Evolutionary conservation across 495 filamentous ascomycete species (phyloP).

Genomic region (Lophiotrema nucula): DNA sequence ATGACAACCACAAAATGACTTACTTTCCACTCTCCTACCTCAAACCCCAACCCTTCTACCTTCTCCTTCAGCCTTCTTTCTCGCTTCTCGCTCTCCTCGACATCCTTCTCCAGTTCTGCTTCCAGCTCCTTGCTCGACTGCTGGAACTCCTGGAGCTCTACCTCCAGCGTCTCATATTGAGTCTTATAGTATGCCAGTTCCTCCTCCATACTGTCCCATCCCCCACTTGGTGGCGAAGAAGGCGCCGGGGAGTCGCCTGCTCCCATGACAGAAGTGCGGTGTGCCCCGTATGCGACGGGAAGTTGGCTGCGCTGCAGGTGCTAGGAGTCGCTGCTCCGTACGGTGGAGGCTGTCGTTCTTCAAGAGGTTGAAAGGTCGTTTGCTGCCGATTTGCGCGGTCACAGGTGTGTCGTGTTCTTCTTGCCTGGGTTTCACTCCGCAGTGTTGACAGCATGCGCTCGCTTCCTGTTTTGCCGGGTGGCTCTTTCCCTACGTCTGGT

Average conservation of each 20-base stretch:
- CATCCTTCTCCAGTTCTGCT: conserved; percentile 91
- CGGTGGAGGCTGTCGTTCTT: no score
- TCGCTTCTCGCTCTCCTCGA: conserved; percentile 91
- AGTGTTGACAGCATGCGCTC: conserved; percentile 10
- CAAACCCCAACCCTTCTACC: conserved; percentile 76
- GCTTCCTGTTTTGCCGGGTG: conserved; percentile 5
- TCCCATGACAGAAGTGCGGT: conserved; percentile 23
- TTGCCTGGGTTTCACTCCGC: neutral
- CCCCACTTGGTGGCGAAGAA: conserved; percentile 38
- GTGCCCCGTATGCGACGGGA: neutral
- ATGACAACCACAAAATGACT: conserved; percentile 30
- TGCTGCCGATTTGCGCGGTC: no score
- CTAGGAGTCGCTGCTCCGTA: conserved; percentile 9
- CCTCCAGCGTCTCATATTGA: conserved; percentile 90
- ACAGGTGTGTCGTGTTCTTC: neutral
- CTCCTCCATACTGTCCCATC: conserved; percentile 52
- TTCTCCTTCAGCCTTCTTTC: conserved; percentile 84
- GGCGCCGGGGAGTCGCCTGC: conserved; percentile 27
- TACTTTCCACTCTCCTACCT: conserved; percentile 99
- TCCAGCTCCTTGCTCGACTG: conserved; percentile 90
- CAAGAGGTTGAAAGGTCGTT: no score
- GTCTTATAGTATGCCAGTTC: conserved; percentile 89
- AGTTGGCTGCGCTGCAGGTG: no score
- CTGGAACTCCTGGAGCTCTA: conserved; percentile 92
- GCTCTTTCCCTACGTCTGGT: conserved; percentile 1